These are phyloP conservation scores for Fusarium fujikuroi DNA, from an alignment of 2,329 filamentous ascomycete species.

Conservation along the genomic window DNA sequence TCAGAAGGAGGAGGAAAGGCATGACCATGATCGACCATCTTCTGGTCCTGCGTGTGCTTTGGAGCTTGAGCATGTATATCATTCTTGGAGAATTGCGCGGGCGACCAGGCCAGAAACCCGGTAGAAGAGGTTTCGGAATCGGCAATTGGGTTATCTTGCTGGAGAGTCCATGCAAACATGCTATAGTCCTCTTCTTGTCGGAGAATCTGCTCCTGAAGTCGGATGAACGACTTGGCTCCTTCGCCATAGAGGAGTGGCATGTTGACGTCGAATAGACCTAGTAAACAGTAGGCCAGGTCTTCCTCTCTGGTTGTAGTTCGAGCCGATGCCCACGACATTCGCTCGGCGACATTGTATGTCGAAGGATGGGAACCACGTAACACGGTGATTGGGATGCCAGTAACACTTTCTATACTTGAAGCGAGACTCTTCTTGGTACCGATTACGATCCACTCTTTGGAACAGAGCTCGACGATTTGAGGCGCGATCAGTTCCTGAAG, in stretches of 20 bases:
- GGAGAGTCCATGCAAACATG: slow-evolving; percentile 16
- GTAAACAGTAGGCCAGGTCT: slow-evolving; percentile 13
- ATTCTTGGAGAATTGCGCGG: slow-evolving; percentile 5
- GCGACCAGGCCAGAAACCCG: slow-evolving; percentile 13
- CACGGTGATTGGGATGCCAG: slow-evolving; percentile 14
- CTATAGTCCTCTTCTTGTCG: slow-evolving; percentile 21
- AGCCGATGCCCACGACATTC: slow-evolving; percentile 25
- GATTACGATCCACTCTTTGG: slow-evolving; percentile 3
- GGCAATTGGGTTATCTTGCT: neutral
- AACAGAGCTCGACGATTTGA: slow-evolving; percentile 9
- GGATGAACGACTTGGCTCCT: slow-evolving; percentile 7
- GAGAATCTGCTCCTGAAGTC: slow-evolving; percentile 21
- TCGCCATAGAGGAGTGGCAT: slow-evolving; percentile 21
- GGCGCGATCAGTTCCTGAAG: slow-evolving; percentile 23
- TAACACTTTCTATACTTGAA: neutral
- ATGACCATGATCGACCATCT: neutral
- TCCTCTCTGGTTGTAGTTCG: slow-evolving; percentile 22
- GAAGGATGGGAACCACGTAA: neutral
- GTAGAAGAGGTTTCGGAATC: neutral
- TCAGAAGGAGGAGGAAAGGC: neutral
- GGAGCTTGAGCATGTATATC: neutral
- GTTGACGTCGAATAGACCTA: slow-evolving; percentile 18
- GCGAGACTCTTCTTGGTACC: slow-evolving; percentile 18
- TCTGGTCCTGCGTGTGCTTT: neutral
- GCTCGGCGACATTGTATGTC: neutral